Base-by-base conservation (phyloP, 2,329 filamentous ascomycete genomes). In the Penicillium nordicum region DNA sequence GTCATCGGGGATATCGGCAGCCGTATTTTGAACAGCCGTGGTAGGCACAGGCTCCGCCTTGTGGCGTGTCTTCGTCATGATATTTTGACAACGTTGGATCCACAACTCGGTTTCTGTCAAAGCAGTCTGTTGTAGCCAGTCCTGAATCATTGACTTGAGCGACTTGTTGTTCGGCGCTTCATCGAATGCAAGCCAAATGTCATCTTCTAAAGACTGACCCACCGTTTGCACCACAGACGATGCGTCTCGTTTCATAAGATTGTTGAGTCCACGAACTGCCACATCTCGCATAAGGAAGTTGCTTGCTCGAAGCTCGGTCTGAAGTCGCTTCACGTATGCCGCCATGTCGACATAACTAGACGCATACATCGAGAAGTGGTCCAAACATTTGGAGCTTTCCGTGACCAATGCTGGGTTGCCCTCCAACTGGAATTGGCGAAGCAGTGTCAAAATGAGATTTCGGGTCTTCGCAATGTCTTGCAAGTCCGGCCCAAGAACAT, bases 41-140 rank as follows among this genome's bases (percentile, higher is more conserved):
- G 69, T 72, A 5, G 67, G 63, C 23, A 65, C 64, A 4, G 63
- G 46, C 10, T 84, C 82, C 1, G 78, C 75, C 67, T 88, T 89
- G 30, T 83, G 82, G 62, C 90, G 86, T 0, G 90, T 96, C 81
- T 95, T 95, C 36, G 90, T 94, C 60, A 97, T 83, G 11, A 97
- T 89, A 25, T 84, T 86, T 67, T 97, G 94, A 70, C 92, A 95
- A 46, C 92, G 85, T 59, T 91, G 85, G 23, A 99, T 84, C 94
- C 94, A 99, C n/a, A 83, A 77, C 2, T 83, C 83, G 0, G 92
- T 94, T 68, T 96, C 88, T 2, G 79, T 81, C 0, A 96, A 80
- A 16, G 89, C 90, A 3, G 92, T 95, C 71, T 97, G 93, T 56
- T 90, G 88, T 69, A 99, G 80, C 94, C 95, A 99, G 69, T 95